Evolutionary conservation across 75 land plant genomes (phyloP), one percentile per base, ranked within the genome.

Genomic region (Sequoia sempervirens): DNA sequence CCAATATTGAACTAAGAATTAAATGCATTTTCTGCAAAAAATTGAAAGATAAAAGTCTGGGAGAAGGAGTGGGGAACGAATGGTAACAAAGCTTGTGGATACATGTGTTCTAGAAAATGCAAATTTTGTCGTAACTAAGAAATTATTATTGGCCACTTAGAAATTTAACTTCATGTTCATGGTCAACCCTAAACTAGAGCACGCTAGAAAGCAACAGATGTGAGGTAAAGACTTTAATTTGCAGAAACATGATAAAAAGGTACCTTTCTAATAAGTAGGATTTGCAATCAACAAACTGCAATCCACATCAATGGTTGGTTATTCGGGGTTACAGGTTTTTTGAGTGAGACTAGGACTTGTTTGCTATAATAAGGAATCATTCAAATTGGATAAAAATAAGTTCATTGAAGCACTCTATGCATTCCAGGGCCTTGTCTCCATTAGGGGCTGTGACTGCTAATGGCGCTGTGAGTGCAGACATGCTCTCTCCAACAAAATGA

Each of bases 401-500:
- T 61, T 80, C 91, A 75, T 80, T 82, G 89, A 91, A 89, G 91
- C 92, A 91, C 15, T 92, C 94, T 37, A 82, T 89, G 76, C 87
- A 89, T 26, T 85, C 91, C 40, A 86, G 84, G 81, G 80, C 69
- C 2, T 82, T 87, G 58, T 84, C 80, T 30, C 70, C 90, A 80
- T 79, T 85, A 28, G 88, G 91, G 37, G 40, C 45, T 38, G 68
- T 41, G 43, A 40, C 83, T 38, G 83, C 82, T 5, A 85, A 87
- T 78, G 94, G 88, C 53, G 82, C 56, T 53, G 78, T 75, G 30
- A 79, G 83, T 85, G 94, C 89, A 11, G 66, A 58, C 10, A 89
- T 14, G 82, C 88, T 40, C 87, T 94, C 9, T 86, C 78, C 0
- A 92, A 93, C 50, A 93, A 94, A 84, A 87, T 93, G 36, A 88